Base-by-base conservation (phyloP, 176 grass and related monocot genomes). In the Triticum dicoccoides region DNA sequence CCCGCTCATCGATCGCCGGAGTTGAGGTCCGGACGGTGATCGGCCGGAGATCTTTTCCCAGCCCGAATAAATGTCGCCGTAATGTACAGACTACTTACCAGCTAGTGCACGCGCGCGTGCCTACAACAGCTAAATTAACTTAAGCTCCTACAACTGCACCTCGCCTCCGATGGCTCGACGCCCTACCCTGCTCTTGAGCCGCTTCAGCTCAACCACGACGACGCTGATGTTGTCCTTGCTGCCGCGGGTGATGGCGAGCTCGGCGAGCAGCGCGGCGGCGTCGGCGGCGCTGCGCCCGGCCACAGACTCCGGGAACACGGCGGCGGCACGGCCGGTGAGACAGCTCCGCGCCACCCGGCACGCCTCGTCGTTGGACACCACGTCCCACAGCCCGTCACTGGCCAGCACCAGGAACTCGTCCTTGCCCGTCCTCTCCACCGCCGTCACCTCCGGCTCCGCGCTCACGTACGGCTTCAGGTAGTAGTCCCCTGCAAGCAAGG, bases 161-260 rank as follows among this genome's bases (percentile, higher is more conserved):
- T 77, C 74, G 1, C 47, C 4, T 0, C 9, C 21, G 1, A 5
- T 30, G 29, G 42, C 42, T 1, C 39, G 44, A 0, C 73, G 13
- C 14, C 44, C 54, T 0, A 12, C 33, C 4, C 20, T 14, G 35
- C 47, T 39, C 72, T 80, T 73, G 23, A 93, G 78, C 32, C 83
- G 58, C 52, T 15, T 79, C 6, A 95, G 74, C 89, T 95, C 76
- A n/a, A 97, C 87, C 4, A 97, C 92, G 3, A 97, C 83, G 14
- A 93, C 95, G 67, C 89, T 97, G 63, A 95, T 87, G 62, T 97
- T 97, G 61, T 97, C 95, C 59, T 62, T 84, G 92, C 92, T 95
- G 33, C 89, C 92, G 9, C 87, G 92, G 5, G 92, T 69, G 2
- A 97, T 76, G 27, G 95, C 95, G 11, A 95, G 82, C 67, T 93